Conservation (phyloP, 306 rosid species). For the Cicer judaicum region DNA sequence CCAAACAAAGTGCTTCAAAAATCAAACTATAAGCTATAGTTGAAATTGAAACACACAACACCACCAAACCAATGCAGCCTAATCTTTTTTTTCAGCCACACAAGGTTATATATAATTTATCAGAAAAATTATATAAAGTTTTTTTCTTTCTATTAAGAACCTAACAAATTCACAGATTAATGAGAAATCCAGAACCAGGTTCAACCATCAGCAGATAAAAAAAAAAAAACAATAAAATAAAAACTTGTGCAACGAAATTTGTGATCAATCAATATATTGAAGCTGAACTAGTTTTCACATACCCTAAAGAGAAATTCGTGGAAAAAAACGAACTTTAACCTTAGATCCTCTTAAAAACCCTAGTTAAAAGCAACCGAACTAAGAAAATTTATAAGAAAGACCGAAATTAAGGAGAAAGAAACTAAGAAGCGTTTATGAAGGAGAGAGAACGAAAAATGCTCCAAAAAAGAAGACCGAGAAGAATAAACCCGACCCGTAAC, state of each 20-base stretch:
- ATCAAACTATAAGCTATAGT: conserved; percentile 44
- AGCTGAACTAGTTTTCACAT: conserved; percentile 30
- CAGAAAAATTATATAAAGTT: background rate
- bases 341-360: conserved; percentile 54
- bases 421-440: conserved; percentile 38
- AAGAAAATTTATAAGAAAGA: conserved; percentile 8
- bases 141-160: conserved; percentile 31
- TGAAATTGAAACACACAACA: conserved; percentile 41
- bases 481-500: conserved; percentile 33
- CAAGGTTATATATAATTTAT: conserved; percentile 5
- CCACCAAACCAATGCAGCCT: conserved; percentile 43
- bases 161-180: conserved; percentile 41
- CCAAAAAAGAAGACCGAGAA: conserved; percentile 21
- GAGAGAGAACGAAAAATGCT: conserved; percentile 28
- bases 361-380: conserved; percentile 41
- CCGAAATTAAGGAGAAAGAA: conserved; percentile 26
- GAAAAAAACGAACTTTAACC: conserved; percentile 45
- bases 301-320: conserved; percentile 36
- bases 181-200: conserved; percentile 34
- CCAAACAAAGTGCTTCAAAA: conserved; percentile 27
- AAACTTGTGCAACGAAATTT: conserved; percentile 2
- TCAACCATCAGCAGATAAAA: conserved; percentile 31
- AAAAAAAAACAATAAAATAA: background rate
- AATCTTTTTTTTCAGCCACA: conserved; percentile 1
- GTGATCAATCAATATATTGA: conserved; percentile 39